phyloP scores from a whole-genome alignment of 1,284 basidiomycete species.

The Ceratobasidium sp. region DNA sequence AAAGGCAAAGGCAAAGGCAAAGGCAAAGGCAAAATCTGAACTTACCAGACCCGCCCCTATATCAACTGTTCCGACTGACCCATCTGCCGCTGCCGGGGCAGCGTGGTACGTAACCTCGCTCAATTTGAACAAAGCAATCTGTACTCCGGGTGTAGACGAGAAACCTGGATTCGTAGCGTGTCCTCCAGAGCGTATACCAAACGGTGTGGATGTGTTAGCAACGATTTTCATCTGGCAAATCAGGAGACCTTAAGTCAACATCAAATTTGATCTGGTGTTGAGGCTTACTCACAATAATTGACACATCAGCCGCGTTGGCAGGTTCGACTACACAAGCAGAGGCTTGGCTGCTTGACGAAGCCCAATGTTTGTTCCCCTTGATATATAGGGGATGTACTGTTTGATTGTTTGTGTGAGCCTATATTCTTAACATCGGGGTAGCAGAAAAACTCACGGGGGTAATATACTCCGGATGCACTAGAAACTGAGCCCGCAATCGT shows the following conservation, averaged over 20 bases:
- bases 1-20: no score
- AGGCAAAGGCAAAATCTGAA: no score
- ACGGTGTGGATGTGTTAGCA: conserved; percentile 27
- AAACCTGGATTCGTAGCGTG: conserved; percentile 67
- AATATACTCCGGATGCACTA: conserved; percentile 13
- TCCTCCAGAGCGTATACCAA: conserved; percentile 57
- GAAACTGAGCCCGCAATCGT: conserved; percentile 16
- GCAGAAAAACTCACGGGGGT: not conserved
- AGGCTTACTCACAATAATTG: conserved; percentile 23
- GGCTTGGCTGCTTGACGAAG: conserved; percentile 29
- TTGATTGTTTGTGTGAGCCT: not conserved
- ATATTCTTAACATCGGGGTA: not conserved
- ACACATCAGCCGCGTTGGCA: conserved; percentile 27
- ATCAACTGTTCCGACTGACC: conserved; percentile 58
- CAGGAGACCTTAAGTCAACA: not conserved
- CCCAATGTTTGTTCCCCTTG: conserved; percentile 36
- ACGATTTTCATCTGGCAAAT: conserved; percentile 12
- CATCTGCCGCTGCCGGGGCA: conserved; percentile 16
- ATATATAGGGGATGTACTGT: conserved; percentile 22
- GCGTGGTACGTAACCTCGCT: conserved; percentile 62
- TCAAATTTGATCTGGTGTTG: not conserved
- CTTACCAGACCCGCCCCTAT: conserved; percentile 64
- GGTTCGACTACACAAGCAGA: conserved; percentile 36
- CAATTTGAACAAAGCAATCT: conserved; percentile 69
- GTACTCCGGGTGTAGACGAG: conserved; percentile 69